These are phyloP conservation scores for Leccinum obscurum DNA, from an alignment of 768 basidiomycete species.

Conservation along the genomic window DNA sequence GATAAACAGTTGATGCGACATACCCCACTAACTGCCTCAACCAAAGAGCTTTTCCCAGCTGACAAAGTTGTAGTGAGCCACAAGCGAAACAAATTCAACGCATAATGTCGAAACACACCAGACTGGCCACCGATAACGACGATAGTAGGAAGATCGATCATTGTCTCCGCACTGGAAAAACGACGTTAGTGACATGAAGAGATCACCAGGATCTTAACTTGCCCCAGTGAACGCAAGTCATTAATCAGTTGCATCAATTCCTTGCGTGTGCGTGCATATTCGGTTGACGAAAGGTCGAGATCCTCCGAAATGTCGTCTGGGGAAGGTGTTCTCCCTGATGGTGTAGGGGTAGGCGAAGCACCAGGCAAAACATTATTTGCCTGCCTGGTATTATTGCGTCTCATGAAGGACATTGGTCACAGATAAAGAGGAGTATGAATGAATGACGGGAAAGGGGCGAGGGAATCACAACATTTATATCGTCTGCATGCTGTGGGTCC, in stretches of 20 bases:
- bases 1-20: conserved; percentile 12
- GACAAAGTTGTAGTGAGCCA: conserved; percentile 2
- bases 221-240: conserved; percentile 44
- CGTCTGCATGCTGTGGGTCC: background rate
- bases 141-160: conserved; percentile 50
- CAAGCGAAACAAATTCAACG: background rate
- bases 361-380: background rate
- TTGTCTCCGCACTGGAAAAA: conserved; percentile 34
- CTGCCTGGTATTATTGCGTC: background rate
- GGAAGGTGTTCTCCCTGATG: conserved; percentile 6
- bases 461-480: conserved; percentile 12
- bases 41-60: conserved; percentile 63
- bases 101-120: conserved; percentile 32
- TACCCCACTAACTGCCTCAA: conserved; percentile 59
- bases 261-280: conserved; percentile 42
- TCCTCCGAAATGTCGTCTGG: conserved; percentile 16
- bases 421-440: background rate
- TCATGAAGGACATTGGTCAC: conserved; percentile 10
- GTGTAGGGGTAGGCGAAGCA: background rate
- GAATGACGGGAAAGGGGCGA: background rate
- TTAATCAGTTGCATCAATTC: conserved; percentile 41
- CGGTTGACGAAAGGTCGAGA: conserved; percentile 30
- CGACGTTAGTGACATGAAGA: conserved; percentile 1
- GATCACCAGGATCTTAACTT: conserved; percentile 2
- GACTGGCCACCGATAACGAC: conserved; percentile 60